phyloP scores from a whole-genome alignment of 2,329 filamentous ascomycete genomes.

The Didymosphaeria variabile region DNA sequence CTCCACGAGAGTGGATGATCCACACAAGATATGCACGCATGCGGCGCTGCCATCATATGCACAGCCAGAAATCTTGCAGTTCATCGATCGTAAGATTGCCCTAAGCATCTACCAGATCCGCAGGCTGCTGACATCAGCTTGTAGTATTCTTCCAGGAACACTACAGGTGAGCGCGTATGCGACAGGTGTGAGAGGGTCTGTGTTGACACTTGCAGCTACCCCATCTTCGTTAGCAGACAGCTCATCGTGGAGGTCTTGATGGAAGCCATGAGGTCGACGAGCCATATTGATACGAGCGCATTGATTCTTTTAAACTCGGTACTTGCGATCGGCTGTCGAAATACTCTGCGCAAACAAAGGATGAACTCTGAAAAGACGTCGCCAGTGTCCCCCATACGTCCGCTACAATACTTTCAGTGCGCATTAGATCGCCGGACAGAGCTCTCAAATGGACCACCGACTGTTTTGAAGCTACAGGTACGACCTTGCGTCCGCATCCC shows the following conservation, averaged over 20 bases:
- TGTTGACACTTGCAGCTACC: background rate
- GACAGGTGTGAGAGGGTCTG: background rate
- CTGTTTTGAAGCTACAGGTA: background rate
- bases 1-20: conserved; percentile 2
- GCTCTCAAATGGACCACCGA: background rate
- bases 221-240: background rate
- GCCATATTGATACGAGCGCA: background rate
- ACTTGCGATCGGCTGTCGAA: conserved; percentile 2
- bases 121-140: background rate
- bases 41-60: background rate
- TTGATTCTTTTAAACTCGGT: background rate
- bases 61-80: background rate
- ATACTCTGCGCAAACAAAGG: conserved; percentile 3
- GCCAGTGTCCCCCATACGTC: background rate
- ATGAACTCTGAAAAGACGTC: background rate
- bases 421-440: background rate
- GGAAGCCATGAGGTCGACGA: background rate
- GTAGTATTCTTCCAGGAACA: background rate
- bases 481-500: background rate
- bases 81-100: background rate
- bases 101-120: background rate
- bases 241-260: background rate
- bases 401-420: conserved; percentile 3
- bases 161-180: background rate
- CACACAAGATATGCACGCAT: background rate